Conservation (phyloP, 2,329 filamentous ascomycete species). For the Trichoderma sp. region DNA sequence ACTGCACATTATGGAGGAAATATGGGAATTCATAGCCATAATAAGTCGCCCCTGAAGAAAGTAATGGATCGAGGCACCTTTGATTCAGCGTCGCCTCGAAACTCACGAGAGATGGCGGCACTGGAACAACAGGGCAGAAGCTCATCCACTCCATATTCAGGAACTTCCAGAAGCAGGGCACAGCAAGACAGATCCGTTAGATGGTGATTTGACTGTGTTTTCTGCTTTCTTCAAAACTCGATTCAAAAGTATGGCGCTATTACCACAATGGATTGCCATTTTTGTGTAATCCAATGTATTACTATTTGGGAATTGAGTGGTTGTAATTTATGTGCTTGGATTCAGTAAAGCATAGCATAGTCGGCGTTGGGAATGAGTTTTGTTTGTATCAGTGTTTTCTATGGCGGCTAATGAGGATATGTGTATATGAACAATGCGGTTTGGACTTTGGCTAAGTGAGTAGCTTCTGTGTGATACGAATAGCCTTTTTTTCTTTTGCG, state of each 20-base stretch:
- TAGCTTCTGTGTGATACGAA: conserved; percentile 8
- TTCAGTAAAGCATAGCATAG: conserved; percentile 24
- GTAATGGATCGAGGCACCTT: conserved; percentile 65
- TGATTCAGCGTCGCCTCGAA: conserved; percentile 55
- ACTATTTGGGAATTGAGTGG: conserved; percentile 1
- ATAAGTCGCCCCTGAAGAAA: conserved; percentile 82
- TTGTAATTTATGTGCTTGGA: conserved; percentile 14
- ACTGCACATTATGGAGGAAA: conserved; percentile 64
- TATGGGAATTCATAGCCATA: conserved; percentile 78
- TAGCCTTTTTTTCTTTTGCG: neutral
- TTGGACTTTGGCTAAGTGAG: neutral
- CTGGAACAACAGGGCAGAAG: conserved; percentile 52
- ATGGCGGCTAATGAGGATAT: neutral
- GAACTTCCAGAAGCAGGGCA: conserved; percentile 42
- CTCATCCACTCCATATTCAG: conserved; percentile 46
- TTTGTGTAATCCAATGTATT: conserved; percentile 14
- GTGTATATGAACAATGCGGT: neutral
- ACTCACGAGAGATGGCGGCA: conserved; percentile 65
- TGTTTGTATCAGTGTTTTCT: neutral
- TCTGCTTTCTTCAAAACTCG: neutral
- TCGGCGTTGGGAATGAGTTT: conserved; percentile 24
- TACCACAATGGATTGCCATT: neutral
- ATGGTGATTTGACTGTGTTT: conserved; percentile 33
- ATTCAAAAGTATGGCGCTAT: neutral
- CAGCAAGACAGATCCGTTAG: conserved; percentile 48